Base-by-base conservation (phyloP, 164 flowering plant species). In the Euptelea pleiosperma region DNA sequence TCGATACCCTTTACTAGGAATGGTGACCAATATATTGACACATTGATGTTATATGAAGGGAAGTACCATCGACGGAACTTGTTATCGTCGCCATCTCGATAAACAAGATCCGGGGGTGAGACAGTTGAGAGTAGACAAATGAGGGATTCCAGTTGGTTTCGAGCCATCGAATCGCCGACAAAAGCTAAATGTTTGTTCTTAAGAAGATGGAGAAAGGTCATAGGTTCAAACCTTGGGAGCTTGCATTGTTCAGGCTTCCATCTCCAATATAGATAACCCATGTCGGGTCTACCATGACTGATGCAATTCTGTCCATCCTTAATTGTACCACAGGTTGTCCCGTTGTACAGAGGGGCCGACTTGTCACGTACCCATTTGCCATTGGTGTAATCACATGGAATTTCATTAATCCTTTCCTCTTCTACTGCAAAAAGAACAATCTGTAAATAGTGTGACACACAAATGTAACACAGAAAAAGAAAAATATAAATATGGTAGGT, bases 101-200 rank as follows among this genome's bases (percentile, higher is more conserved):
- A 83, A 21, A 84, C 77, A 47, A 93, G 89, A 4, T 66, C 36
- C 4, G 91, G 95, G 8, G 47, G 2, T 8, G 91, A 77, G n/a
- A 51, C 70, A 7, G 80, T 64, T 41, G 95, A 64, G 2, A 88
- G 44, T 73, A 88, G 62, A 63, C 99, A 93, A 6, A 93, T 74
- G n/a, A 93, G 78, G 0, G 99, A 93, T 63, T 93, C 99, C 28
- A 90, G 60, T 65, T 93, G 99, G 68, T 93, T 93, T 57, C 99
- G 75, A 28, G 97, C 95, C 75, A 93, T 58, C n/a, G 99, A 90
- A 41, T 93, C 99, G 6, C 99, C 99, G 1, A 93, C 80, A 66
- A 90, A 93, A 4, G 91, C 95, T 34, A 93, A 51, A 55, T 88
- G 85, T 44, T 81, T 85, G 73, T 82, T 73, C 24, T 63, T 47